Conservation (phyloP, 352 stramenopile species). For the Globisporangium cederbergense region DNA sequence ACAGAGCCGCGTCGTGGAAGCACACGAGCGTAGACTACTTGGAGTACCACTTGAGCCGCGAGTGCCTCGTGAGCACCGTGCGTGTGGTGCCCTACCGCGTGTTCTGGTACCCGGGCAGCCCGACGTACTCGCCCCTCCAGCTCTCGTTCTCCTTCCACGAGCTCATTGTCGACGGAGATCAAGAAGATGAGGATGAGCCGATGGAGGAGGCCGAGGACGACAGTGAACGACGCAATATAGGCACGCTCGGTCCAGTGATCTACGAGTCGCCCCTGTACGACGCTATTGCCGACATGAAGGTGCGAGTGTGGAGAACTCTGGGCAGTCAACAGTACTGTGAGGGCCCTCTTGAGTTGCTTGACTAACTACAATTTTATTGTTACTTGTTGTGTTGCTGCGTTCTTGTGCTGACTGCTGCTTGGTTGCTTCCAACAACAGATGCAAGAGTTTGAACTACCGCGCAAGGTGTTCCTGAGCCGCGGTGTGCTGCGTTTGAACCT, state of each 20-base stretch:
- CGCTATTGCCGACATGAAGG: slow-evolving; percentile 51
- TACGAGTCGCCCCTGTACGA: slow-evolving; percentile 55
- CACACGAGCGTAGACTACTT: slow-evolving; percentile 41
- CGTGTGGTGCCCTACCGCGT: slow-evolving; percentile 64
- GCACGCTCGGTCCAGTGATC: slow-evolving; percentile 19
- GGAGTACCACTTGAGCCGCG: slow-evolving; percentile 47
- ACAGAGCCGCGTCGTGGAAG: slow-evolving; percentile 14
- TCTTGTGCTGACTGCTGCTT: background rate
- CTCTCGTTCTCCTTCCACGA: slow-evolving; percentile 63
- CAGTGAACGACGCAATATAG: background rate
- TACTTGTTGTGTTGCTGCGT: background rate
- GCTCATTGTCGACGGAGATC: slow-evolving; percentile 4
- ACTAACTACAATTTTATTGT: background rate
- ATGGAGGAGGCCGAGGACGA: slow-evolving; percentile 10
- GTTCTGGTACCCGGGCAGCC: slow-evolving; percentile 68
- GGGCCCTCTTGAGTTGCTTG: too few species aligned
- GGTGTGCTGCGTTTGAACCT: slow-evolving; percentile 59
- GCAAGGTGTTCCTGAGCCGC: slow-evolving; percentile 34
- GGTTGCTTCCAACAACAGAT: slow-evolving; percentile 22
- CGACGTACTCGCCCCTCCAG: slow-evolving; percentile 58
- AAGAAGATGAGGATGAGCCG: background rate
- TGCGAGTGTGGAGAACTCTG: background rate
- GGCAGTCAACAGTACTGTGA: too few species aligned
- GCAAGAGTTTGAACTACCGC: slow-evolving; percentile 47
- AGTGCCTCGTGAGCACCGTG: slow-evolving; percentile 44